Conservation (phyloP, 495 filamentous ascomycete species). For the Aspergillus affinis region DNA sequence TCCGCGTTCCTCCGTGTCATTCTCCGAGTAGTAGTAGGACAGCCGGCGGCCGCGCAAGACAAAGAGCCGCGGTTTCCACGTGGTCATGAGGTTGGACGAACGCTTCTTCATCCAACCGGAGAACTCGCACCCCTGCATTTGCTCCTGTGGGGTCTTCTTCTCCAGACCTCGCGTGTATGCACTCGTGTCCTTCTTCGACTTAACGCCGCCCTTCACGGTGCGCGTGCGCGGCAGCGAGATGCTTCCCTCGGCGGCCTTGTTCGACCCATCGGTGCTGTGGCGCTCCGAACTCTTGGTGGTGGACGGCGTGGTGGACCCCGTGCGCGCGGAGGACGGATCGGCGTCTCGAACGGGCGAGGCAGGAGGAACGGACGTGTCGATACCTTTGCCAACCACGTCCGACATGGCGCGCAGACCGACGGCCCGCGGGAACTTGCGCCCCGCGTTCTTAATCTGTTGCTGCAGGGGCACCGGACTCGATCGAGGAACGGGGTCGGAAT, state of each 20-base stretch:
- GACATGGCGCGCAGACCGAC: conserved; percentile 77
- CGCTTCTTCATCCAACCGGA: conserved; percentile 99
- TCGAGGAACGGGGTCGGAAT: conserved; percentile 50
- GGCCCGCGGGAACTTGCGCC: conserved; percentile 50
- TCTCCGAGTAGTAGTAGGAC: conserved; percentile 94
- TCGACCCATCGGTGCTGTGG: conserved; percentile 61
- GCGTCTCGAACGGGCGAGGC: conserved; percentile 65
- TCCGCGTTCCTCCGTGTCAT: conserved; percentile 87
- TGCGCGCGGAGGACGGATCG: conserved; percentile 67
- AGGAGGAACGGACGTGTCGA: conserved; percentile 34
- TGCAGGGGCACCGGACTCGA: conserved; percentile 49
- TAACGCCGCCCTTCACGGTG: conserved; percentile 41
- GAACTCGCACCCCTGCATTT: conserved; percentile 86
- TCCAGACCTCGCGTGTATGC: conserved; percentile 87
- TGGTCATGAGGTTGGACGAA: conserved; percentile 90
- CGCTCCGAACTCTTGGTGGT: conserved; percentile 77
- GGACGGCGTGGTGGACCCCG: conserved; percentile 85
- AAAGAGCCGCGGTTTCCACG: conserved; percentile 95
- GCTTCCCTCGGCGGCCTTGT: conserved; percentile 60
- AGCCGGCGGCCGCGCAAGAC: conserved; percentile 87
- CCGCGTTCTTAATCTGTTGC: conserved; percentile 38
- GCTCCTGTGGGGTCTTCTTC: conserved; percentile 78
- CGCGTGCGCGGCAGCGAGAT: conserved; percentile 45
- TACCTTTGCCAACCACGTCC: conserved; percentile 55
- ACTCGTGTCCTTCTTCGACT: conserved; percentile 91